Base-by-base conservation (phyloP, 768 basidiomycete genomes). In the Suillus luteus region DNA sequence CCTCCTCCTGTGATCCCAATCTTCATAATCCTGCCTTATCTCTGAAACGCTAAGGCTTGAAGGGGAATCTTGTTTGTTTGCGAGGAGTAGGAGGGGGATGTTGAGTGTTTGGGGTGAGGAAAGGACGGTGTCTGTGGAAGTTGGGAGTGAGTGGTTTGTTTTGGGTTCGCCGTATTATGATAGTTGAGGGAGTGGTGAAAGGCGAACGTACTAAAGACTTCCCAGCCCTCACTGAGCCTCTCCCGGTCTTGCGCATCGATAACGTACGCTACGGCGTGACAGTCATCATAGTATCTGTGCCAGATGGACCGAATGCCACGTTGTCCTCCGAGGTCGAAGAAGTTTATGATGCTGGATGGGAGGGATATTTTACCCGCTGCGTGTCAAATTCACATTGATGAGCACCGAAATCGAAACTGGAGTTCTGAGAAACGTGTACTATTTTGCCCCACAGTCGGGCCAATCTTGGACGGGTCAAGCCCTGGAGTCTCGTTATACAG, bases 251-350 rank as follows among this genome's bases (percentile, higher is more conserved):
- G 86, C 10, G 95, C 94, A 74, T 99, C 97, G 60, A 99, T 87
- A 59, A 99, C 91, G 70, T 93, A 99, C 46, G 92, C 94, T 52
- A 99, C 93, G 9, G 96, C 96, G 75, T 99, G 96, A 67, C 95
- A 97, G 73, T 98, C 95, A 62, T 93, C 91, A 74, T 96, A 98
- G 77, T 99, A 99, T 62, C 86, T 82, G 64, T 90, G 87, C 96
- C 96, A 99, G 67, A 99, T 96, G 41, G 88, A 90, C 35, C 96
- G 85, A 46, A 99, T 96, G 27, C 96, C 95, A 1, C 90, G 82
- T 73, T 99, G 96, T 0, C 96, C 96, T 12, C 97, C 96, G 11
- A 99, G 82, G 72, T 99, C 97, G 88, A 95, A 97, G 82, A 99
- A 51, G 15, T 51, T 51, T 33, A 99, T 85, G 35, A 96, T 91